Evolutionary conservation across 2,329 filamentous ascomycete species (phyloP).

Genomic region (Trichothecium roseum): DNA sequence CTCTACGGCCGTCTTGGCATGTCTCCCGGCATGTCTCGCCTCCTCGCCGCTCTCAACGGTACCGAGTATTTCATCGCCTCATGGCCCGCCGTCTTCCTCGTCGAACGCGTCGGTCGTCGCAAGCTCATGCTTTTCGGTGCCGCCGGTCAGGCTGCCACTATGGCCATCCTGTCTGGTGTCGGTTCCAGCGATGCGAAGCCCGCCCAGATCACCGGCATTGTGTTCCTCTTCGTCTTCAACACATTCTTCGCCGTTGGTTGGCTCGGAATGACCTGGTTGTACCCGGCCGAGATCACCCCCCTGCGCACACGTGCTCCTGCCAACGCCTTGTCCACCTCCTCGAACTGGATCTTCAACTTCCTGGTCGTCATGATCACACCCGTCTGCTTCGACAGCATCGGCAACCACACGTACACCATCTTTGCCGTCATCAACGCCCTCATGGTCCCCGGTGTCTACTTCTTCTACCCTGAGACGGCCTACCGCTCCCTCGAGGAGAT

Average conservation of each 20-base stretch:
- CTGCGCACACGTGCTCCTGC: constrained; percentile 55
- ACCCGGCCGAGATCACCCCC: constrained; percentile 57
- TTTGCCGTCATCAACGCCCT: constrained; percentile 56
- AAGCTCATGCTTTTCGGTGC: constrained; percentile 64
- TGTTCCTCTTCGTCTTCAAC: constrained; percentile 55
- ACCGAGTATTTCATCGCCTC: constrained; percentile 52
- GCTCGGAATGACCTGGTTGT: constrained; percentile 51
- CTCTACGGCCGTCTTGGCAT: constrained; percentile 48
- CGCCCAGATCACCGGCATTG: constrained; percentile 50
- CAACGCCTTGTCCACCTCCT: constrained; percentile 42
- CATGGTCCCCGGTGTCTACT: constrained; percentile 47
- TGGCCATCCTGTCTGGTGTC: constrained; percentile 51
- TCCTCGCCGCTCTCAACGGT: constrained; percentile 34
- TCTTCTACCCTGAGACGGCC: constrained; percentile 56
- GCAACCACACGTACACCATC: constrained; percentile 52
- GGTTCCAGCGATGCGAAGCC: constrained; percentile 37
- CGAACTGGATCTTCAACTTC: constrained; percentile 56
- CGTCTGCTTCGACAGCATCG: constrained; percentile 45
- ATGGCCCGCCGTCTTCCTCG: constrained; percentile 49
- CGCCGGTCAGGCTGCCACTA: constrained; percentile 48
- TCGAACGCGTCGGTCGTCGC: constrained; percentile 57
- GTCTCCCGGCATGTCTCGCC: constrained; percentile 42
- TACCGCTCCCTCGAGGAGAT: constrained; percentile 57
- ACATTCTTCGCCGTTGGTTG: constrained; percentile 50
- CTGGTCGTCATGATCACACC: constrained; percentile 55